Evolutionary conservation across 169 alveolate species (phyloP), one percentile per base, ranked within the genome.

Genomic region (Besnoitia besnoiti): DNA sequence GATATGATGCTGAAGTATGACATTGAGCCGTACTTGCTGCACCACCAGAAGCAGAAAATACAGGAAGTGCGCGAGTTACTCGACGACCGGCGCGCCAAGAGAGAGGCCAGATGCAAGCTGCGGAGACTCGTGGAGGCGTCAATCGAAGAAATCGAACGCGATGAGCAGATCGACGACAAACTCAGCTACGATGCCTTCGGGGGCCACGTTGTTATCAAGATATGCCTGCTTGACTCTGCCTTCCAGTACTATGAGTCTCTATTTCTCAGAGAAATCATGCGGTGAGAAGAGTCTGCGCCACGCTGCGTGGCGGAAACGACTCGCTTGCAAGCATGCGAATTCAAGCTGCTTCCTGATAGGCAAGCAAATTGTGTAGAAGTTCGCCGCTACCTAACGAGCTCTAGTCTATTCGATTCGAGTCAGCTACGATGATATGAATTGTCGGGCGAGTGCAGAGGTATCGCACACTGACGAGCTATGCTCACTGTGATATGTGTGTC

Each of bases 141-240:
- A 1, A 7, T 16, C 12, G 80, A n/a, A 8, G 80, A 67, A 67
- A 4, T n/a, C 8, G 80, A 67, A 7, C 47, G 7, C 10, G 80
- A 67, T 1, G 80, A 67, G 42, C 39, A 30, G 42, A 30, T 67
- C 24, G 80, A 67, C 1, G 80, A 1, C 24, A 67, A 67, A 42
- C 80, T 67, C 80, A 30, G 80, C 24, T 67, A 33, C 44, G 80
- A 67, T n/a, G 80, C 80, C 12, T 67, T 33, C 21, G 80, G 80
- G 21, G 80, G 80, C 14, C 80, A 67, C 44, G 80, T 42, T 10
- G 40, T 67, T 5, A 30, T 67, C 47, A 24, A 67, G 2, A 5
- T 67, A 30, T 67, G 80, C 80, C 80, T 67, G 4, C 10, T 67
- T 14, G 80, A 67, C 44, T 35, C 80, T 24, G 80, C 44, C 2